These are phyloP conservation scores for Gnomoniopsis sp. DNA, from an alignment of 2,329 filamentous ascomycete genomes.

Conservation along the genomic window DNA sequence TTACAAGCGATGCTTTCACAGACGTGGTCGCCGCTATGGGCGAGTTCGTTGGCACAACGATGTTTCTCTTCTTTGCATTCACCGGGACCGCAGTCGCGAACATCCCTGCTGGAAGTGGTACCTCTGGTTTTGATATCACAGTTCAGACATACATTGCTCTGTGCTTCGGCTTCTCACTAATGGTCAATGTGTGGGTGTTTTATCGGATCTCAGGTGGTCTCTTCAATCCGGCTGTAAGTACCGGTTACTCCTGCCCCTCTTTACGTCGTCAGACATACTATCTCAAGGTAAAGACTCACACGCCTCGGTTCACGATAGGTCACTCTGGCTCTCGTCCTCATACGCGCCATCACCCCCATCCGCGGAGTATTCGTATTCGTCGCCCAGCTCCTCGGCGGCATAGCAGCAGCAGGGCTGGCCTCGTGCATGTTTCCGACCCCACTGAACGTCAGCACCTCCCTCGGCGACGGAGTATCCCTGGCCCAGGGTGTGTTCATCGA, in stretches of 20 bases:
- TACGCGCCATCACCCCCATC: neutral
- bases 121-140: conserved; percentile 4
- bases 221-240: conserved; percentile 32
- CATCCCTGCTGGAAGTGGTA: neutral
- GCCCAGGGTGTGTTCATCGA: conserved; percentile 47
- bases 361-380: conserved; percentile 27
- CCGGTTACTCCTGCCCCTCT: neutral
- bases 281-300: too few relatives aligned
- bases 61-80: conserved; percentile 41
- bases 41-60: conserved; percentile 40
- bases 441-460: conserved; percentile 38
- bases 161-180: conserved; percentile 41
- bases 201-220: conserved; percentile 42
- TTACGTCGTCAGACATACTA: neutral
- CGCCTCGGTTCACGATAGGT: too few relatives aligned
- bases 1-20: too few relatives aligned
- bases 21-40: conserved; percentile 17
- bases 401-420: conserved; percentile 38
- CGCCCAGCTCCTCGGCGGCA: conserved; percentile 48
- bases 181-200: conserved; percentile 47
- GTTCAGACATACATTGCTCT: conserved; percentile 34
- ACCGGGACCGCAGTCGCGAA: conserved; percentile 27
- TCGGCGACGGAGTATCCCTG: conserved; percentile 35
- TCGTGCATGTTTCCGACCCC: conserved; percentile 39
- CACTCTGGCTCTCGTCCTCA: neutral